These are phyloP conservation scores for Cyclostephanos invisitatus DNA, from an alignment of 108 stramenopile genomes.

Conservation along the genomic window DNA sequence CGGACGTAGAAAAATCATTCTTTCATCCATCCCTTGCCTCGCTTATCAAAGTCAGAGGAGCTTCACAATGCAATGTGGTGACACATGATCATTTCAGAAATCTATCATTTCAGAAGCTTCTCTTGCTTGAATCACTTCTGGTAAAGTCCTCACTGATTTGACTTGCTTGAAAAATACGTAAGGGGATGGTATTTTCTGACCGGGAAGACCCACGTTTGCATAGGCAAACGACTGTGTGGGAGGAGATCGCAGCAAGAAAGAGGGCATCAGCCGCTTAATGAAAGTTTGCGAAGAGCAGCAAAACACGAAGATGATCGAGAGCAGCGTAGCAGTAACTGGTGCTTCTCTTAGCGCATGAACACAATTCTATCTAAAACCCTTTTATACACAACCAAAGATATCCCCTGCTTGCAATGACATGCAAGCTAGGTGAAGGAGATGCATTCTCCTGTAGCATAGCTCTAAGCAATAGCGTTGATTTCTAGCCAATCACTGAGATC, in stretches of 20 bases:
- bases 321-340: too few relatives aligned
- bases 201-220: neutral
- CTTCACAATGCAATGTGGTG: too few relatives aligned
- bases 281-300: constrained; percentile 1
- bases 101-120: constrained; percentile 14
- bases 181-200: neutral
- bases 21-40: too few relatives aligned
- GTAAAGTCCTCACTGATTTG: constrained; percentile 23
- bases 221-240: constrained; percentile 13
- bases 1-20: too few relatives aligned
- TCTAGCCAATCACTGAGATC: neutral
- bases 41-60: too few relatives aligned
- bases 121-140: constrained; percentile 26
- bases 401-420: neutral
- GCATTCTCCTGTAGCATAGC: neutral
- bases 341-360: too few relatives aligned
- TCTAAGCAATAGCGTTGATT: neutral
- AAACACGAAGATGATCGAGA: neutral
- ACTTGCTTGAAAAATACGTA: neutral
- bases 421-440: neutral
- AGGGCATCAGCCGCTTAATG: constrained; percentile 5
- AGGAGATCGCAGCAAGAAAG: constrained; percentile 26
- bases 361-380: neutral
- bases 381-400: neutral
- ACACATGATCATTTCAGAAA: too few relatives aligned